A percentile compares a stretch with the other conserved stretches of the same genome.
phyloP scores from a whole-genome alignment of 768 basidiomycete species.

The Psilocybe cubensis region DNA sequence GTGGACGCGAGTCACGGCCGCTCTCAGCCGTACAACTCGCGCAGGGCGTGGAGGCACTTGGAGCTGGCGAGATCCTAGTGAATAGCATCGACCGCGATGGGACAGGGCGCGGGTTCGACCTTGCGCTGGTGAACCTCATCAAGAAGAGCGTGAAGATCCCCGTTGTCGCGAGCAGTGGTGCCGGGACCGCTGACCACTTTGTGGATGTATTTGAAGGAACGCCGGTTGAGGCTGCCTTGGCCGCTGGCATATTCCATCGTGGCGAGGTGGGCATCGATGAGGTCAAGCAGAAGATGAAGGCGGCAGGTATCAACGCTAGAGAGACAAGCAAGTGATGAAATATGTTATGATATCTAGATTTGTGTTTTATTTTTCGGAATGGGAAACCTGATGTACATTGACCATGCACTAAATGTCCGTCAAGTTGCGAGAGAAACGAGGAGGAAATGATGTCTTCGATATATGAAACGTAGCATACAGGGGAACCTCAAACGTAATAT shows the following conservation, averaged over 20 bases:
- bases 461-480: slow-evolving; percentile 10
- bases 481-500: slow-evolving; percentile 3
- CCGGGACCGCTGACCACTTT: slow-evolving; percentile 83
- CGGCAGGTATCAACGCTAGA: slow-evolving; percentile 53
- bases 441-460: neutral
- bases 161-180: slow-evolving; percentile 94
- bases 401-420: neutral
- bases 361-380: neutral
- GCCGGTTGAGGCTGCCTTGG: slow-evolving; percentile 87
- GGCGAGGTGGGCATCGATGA: slow-evolving; percentile 82
- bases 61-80: slow-evolving; percentile 93
- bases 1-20: slow-evolving; percentile 82
- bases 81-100: slow-evolving; percentile 98
- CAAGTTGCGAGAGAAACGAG: neutral
- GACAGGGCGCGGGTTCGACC: slow-evolving; percentile 89
- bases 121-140: slow-evolving; percentile 78
- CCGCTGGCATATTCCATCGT: slow-evolving; percentile 97
- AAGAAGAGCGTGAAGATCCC: slow-evolving; percentile 82
- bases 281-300: slow-evolving; percentile 66
- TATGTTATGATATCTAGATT: neutral
- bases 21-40: slow-evolving; percentile 93
- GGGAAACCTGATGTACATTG: too few relatives aligned
- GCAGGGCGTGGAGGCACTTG: slow-evolving; percentile 84
- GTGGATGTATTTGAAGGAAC: slow-evolving; percentile 83
- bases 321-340: too few relatives aligned